A percentile compares a stretch with the other conserved stretches of the same genome.
Evolutionary conservation across 2,329 filamentous ascomycete genomes (phyloP).

Genomic region (Ceratocystis harringtonii): DNA sequence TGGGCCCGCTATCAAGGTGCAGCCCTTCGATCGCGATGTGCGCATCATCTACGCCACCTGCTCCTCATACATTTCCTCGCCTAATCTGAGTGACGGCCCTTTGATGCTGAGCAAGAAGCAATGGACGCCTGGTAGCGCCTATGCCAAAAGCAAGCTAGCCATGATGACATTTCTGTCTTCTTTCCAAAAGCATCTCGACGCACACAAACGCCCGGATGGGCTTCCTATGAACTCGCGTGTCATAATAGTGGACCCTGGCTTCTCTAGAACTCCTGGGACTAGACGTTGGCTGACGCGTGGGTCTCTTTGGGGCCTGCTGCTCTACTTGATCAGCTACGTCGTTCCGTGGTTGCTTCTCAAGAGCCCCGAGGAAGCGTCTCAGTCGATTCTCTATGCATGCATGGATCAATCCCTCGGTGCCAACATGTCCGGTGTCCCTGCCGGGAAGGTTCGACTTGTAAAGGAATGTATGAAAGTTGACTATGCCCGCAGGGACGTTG

Average conservation of each 20-base stretch:
- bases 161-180: slow-evolving; percentile 79
- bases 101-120: slow-evolving; percentile 30
- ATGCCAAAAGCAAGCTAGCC: slow-evolving; percentile 57
- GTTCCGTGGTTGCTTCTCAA: slow-evolving; percentile 82
- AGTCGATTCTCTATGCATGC: slow-evolving; percentile 69
- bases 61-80: slow-evolving; percentile 69
- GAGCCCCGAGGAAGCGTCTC: slow-evolving; percentile 65
- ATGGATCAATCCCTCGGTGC: slow-evolving; percentile 56
- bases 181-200: slow-evolving; percentile 81
- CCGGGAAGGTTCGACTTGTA: slow-evolving; percentile 52
- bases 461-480: slow-evolving; percentile 78
- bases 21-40: slow-evolving; percentile 88
- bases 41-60: slow-evolving; percentile 77
- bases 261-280: slow-evolving; percentile 71
- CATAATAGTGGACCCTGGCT: slow-evolving; percentile 74
- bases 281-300: slow-evolving; percentile 76
- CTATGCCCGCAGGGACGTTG: slow-evolving; percentile 56
- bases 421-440: slow-evolving; percentile 33
- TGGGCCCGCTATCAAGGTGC: slow-evolving; percentile 74
- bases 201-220: slow-evolving; percentile 71
- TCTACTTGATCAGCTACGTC: slow-evolving; percentile 66
- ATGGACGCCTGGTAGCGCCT: slow-evolving; percentile 43
- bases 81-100: slow-evolving; percentile 40
- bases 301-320: slow-evolving; percentile 58
- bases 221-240: slow-evolving; percentile 71